Evolutionary conservation across 2,329 filamentous ascomycete species (phyloP).

Genomic region (Cladosporium velox): DNA sequence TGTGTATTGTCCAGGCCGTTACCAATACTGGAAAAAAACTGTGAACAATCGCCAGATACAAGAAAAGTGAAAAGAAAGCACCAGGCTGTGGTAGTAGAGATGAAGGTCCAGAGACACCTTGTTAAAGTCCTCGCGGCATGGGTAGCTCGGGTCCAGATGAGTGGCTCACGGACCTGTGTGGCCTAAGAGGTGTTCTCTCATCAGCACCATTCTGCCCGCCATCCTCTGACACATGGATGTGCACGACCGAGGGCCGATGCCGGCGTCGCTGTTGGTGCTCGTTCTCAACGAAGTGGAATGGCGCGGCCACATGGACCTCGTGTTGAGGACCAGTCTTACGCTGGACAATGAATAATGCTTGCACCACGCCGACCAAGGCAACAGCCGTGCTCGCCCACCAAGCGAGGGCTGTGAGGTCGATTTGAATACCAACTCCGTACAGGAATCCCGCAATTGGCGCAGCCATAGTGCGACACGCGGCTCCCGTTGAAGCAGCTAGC

Average conservation of each 20-base stretch:
- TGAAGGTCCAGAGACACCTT: neutral
- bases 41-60: neutral
- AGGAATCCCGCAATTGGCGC: constrained; percentile 68
- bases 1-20: neutral
- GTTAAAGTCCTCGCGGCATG: neutral
- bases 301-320: constrained; percentile 18
- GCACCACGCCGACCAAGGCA: constrained; percentile 57
- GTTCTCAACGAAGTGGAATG: constrained; percentile 17
- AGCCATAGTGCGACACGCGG: constrained; percentile 68
- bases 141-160: neutral
- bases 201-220: neutral
- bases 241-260: constrained; percentile 8
- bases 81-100: neutral
- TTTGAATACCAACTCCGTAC: constrained; percentile 61
- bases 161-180: neutral
- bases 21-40: neutral
- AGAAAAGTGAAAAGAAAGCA: neutral
- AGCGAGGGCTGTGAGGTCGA: constrained; percentile 61
- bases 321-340: constrained; percentile 19
- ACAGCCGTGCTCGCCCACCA: constrained; percentile 63
- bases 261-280: constrained; percentile 6
- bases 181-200: constrained; percentile 20
- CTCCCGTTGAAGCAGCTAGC: constrained; percentile 70
- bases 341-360: constrained; percentile 34
- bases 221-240: constrained; percentile 6